Percentiles rank a stretch among this genome's conserved stretches.
Conservation (phyloP, 2,329 filamentous ascomycete species). For the Pestalotiopsis sp. region DNA sequence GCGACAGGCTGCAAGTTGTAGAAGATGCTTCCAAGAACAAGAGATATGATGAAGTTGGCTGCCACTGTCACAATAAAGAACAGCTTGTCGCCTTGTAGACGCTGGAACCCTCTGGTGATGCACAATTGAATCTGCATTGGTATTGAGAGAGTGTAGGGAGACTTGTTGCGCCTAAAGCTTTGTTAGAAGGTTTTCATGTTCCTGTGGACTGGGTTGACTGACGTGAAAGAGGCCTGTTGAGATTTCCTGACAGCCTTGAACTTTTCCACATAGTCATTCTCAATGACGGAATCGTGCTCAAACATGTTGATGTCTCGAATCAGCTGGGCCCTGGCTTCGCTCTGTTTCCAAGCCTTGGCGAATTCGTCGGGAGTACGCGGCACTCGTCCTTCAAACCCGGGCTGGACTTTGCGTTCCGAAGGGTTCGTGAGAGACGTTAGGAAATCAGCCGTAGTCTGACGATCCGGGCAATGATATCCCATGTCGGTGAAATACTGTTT, state of each 20-base stretch:
- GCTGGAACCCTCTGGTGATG: constrained; percentile 77
- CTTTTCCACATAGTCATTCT: constrained; percentile 14
- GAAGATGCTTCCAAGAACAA: constrained; percentile 81
- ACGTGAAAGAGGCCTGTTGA: constrained; percentile 19
- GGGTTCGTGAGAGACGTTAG: constrained; percentile 65
- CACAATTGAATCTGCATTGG: constrained; percentile 77
- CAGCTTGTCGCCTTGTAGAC: constrained; percentile 76
- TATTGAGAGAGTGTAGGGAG: constrained; percentile 83
- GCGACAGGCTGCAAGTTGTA: constrained; percentile 72
- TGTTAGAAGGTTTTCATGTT: too few relatives aligned
- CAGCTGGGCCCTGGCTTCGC: neutral
- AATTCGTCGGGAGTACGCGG: constrained; percentile 64
- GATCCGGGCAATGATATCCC: constrained; percentile 58
- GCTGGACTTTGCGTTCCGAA: constrained; percentile 59
- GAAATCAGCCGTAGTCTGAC: constrained; percentile 72
- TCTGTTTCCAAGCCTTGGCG: neutral
- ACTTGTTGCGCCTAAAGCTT: constrained; percentile 69
- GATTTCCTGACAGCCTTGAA: constrained; percentile 12
- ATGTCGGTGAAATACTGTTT: constrained; percentile 63
- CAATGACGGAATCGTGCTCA: constrained; percentile 11
- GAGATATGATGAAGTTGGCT: constrained; percentile 74
- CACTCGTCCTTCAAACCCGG: constrained; percentile 55
- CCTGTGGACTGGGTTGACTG: too few relatives aligned
- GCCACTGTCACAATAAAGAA: constrained; percentile 70
- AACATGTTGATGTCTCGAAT: constrained; percentile 5